Percentiles rank a stretch among this genome's conserved stretches.
These are phyloP conservation scores for Apiotrichum akiyoshidainum DNA, from an alignment of 1,284 basidiomycete species.

Conservation along the genomic window DNA sequence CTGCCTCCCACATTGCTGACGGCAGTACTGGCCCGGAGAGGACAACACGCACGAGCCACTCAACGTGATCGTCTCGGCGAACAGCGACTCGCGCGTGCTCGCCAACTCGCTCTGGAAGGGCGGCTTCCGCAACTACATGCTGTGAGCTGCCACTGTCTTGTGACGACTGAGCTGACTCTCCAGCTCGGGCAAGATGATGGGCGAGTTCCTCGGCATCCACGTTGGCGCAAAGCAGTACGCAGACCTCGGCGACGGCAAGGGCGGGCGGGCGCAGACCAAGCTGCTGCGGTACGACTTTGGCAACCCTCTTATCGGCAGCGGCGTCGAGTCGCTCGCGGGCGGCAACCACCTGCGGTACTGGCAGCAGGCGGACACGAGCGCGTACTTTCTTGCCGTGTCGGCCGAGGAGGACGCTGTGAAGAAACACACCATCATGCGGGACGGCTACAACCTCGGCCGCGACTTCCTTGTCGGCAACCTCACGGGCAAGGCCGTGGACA, in stretches of 20 bases:
- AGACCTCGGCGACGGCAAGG: constrained; percentile 80
- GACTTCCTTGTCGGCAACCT: constrained; percentile 76
- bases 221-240: constrained; percentile 67
- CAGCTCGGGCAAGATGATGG: constrained; percentile 35
- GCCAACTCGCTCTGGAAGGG: constrained; percentile 62
- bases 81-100: constrained; percentile 71
- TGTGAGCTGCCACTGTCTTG: constrained; percentile 53
- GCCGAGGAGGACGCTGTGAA: constrained; percentile 65
- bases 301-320: constrained; percentile 71
- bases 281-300: constrained; percentile 77
- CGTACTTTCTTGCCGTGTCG: constrained; percentile 77
- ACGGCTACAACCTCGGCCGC: constrained; percentile 63
- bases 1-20: too few species aligned
- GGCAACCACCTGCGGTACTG: constrained; percentile 91
- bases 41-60: constrained; percentile 62
- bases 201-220: constrained; percentile 81
- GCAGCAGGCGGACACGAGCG: constrained; percentile 68
- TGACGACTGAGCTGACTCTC: constrained; percentile 2
- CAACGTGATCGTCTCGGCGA: constrained; percentile 78
- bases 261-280: constrained; percentile 71
- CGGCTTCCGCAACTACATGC: constrained; percentile 75
- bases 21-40: neutral
- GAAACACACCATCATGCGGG: constrained; percentile 59
- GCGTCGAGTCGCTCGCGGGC: constrained; percentile 78
- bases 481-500: constrained; percentile 41